A percentile compares a stretch with the other conserved stretches of the same genome.
Conservation (phyloP, 768 basidiomycete species). For the Strobilomyces dryophilus region DNA sequence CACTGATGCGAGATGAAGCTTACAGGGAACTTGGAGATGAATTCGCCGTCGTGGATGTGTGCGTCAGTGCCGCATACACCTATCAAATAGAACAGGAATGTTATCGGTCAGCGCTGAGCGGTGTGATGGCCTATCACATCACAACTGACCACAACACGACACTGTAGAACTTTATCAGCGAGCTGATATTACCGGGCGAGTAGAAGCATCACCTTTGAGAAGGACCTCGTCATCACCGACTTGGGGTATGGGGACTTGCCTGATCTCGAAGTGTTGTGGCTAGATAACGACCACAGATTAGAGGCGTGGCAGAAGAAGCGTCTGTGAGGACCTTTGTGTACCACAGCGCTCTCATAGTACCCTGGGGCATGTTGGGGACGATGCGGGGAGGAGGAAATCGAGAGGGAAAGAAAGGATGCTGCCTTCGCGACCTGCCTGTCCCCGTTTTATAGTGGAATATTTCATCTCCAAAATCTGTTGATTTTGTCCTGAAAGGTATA, state of each 20-base stretch:
- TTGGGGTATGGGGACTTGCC: slow-evolving; percentile 61
- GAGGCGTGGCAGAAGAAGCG: not conserved
- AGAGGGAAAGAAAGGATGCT: slow-evolving; percentile 4
- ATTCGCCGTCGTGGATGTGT: slow-evolving; percentile 64
- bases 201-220: slow-evolving; percentile 52
- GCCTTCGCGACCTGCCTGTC: not conserved
- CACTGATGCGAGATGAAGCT: slow-evolving; percentile 12
- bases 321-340: slow-evolving; percentile 51
- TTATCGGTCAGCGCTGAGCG: not conserved
- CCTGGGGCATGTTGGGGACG: slow-evolving; percentile 43
- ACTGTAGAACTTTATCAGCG: slow-evolving; percentile 28
- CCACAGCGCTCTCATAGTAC: slow-evolving; percentile 72
- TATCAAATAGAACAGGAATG: slow-evolving; percentile 7
- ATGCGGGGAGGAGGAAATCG: not conserved
- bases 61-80: slow-evolving; percentile 61
- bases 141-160: slow-evolving; percentile 38
- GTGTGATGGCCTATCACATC: not conserved
- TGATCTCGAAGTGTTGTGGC: slow-evolving; percentile 66
- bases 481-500: slow-evolving; percentile 20
- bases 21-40: slow-evolving; percentile 59
- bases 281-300: slow-evolving; percentile 27
- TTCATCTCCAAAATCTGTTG: slow-evolving; percentile 1
- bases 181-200: not conserved
- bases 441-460: slow-evolving; percentile 22
- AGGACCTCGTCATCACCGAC: slow-evolving; percentile 68